A percentile compares a stretch with the other conserved stretches of the same genome.
Evolutionary conservation across 2,329 filamentous ascomycete genomes (phyloP).

Genomic region (Monilinia laxa): DNA sequence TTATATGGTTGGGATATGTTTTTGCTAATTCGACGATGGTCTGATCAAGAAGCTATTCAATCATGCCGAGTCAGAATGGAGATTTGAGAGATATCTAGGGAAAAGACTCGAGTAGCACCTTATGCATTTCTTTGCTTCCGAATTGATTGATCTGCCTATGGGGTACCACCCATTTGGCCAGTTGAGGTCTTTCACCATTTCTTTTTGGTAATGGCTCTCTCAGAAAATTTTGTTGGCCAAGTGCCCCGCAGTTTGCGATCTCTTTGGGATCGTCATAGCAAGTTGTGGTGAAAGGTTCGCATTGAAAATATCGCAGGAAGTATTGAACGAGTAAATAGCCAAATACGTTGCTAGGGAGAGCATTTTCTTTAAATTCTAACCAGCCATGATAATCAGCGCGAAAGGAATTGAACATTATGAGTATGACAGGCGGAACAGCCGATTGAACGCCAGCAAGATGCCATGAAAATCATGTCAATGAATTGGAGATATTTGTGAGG

Average conservation of each 20-base stretch:
- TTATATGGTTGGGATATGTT: constrained; percentile 25
- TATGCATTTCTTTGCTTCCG: constrained; percentile 30
- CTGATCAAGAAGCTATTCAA: constrained; percentile 4
- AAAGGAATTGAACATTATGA: constrained; percentile 15
- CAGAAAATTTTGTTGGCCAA: constrained; percentile 27
- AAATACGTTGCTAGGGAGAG: constrained; percentile 32
- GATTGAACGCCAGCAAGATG: background rate
- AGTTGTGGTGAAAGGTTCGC: constrained; percentile 28
- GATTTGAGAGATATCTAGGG: too few relatives aligned
- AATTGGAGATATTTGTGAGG: background rate
- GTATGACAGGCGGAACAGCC: background rate
- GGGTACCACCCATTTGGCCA: constrained; percentile 32
- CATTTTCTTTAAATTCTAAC: constrained; percentile 33
- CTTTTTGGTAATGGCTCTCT: constrained; percentile 27
- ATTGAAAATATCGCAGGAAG: constrained; percentile 29
- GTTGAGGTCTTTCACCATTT: constrained; percentile 30
- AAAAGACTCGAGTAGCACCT: constrained; percentile 20
- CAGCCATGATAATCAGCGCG: constrained; percentile 32
- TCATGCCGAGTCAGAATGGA: too few relatives aligned
- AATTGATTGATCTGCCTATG: constrained; percentile 31
- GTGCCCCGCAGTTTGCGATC: constrained; percentile 31
- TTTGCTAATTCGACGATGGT: constrained; percentile 15
- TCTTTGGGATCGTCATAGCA: constrained; percentile 32
- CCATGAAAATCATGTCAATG: background rate
- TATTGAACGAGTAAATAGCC: constrained; percentile 32